Conservation (phyloP, 768 basidiomycete species). For the Mrakia hoshinonis region DNA sequence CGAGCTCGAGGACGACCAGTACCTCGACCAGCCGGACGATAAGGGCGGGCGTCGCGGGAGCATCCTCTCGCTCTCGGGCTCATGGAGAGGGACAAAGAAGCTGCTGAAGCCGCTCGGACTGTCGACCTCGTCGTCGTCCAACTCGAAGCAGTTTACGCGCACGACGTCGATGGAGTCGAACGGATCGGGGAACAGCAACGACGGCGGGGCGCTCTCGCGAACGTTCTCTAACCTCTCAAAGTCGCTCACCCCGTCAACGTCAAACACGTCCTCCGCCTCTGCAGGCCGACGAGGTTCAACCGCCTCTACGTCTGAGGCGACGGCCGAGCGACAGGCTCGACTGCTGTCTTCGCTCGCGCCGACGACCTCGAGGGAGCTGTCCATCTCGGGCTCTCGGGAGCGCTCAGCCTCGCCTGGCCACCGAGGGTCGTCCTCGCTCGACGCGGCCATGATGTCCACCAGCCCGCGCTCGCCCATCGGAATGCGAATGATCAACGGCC, state of each 20-base stretch:
- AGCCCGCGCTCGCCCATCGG: conserved; percentile 17
- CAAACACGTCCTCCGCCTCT: not conserved
- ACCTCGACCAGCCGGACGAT: not conserved
- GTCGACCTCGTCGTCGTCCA: not conserved
- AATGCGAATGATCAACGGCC: conserved; percentile 25
- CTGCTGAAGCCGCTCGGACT: conserved; percentile 1
- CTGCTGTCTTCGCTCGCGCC: conserved; percentile 17
- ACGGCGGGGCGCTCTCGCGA: not conserved
- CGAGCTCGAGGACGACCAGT: not conserved
- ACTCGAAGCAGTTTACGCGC: conserved; percentile 9
- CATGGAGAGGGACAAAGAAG: conserved; percentile 20
- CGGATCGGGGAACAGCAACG: not conserved
- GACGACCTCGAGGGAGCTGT: not conserved
- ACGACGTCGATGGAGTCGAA: conserved; percentile 21
- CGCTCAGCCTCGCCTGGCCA: not conserved
- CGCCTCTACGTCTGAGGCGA: not conserved
- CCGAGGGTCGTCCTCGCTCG: not conserved
- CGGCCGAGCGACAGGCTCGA: conserved; percentile 12
- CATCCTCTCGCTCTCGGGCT: conserved; percentile 11
- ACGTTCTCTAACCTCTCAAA: conserved; percentile 17
- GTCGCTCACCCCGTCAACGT: not conserved
- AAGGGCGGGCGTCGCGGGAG: not conserved
- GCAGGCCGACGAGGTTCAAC: not conserved
- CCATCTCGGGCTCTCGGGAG: not conserved
- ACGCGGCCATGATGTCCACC: not conserved